phyloP scores from a whole-genome alignment of 106 monocot species.

The Acanthochlamys bracteata region DNA sequence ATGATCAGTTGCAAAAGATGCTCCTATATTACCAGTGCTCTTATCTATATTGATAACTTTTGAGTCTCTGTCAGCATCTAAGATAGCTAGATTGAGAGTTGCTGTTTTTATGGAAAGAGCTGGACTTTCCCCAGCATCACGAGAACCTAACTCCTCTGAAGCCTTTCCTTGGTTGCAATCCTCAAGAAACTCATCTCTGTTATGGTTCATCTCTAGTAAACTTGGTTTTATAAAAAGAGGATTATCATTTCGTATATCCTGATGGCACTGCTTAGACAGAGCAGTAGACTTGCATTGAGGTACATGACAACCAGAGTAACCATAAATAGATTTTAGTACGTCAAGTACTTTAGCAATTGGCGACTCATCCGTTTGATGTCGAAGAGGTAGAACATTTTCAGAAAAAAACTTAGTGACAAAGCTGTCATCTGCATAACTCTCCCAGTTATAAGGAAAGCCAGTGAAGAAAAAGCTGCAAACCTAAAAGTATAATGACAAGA shows the following conservation, averaged over 20 bases:
- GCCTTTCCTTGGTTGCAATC: no score
- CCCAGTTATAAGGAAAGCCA: conserved; percentile 26
- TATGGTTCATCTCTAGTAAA: not conserved
- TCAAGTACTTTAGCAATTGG: not conserved
- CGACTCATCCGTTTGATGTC: not conserved
- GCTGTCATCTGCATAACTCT: conserved; percentile 14
- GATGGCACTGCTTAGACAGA: no score
- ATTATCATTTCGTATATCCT: not conserved
- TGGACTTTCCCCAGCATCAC: conserved; percentile 2
- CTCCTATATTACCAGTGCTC: no score
- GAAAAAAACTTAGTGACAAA: not conserved
- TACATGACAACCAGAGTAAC: not conserved
- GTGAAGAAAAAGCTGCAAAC: conserved; percentile 15
- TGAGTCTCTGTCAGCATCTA: no score
- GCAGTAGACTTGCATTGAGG: no score
- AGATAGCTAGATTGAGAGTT: no score
- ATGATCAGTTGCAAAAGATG: no score
- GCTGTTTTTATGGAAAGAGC: no score
- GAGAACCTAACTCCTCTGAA: no score
- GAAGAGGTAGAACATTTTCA: not conserved
- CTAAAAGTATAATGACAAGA: conserved; percentile 1
- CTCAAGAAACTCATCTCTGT: not conserved
- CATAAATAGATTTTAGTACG: not conserved
- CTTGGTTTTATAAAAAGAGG: no score
- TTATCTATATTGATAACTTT: no score